Evolutionary conservation across 2,329 filamentous ascomycete genomes (phyloP).

Genomic region (Harringtonia aguacate): DNA sequence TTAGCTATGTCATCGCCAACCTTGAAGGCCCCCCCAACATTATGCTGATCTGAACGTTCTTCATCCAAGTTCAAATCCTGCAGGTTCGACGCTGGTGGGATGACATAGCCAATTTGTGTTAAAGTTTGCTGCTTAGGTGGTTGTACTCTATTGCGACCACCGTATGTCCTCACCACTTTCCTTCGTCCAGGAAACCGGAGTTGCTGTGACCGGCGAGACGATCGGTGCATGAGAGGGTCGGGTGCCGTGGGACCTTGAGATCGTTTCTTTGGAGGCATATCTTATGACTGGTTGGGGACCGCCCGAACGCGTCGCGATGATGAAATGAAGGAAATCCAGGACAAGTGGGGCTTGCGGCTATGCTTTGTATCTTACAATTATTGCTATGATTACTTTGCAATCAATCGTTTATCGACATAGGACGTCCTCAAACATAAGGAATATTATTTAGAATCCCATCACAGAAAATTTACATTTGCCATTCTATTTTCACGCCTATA

Average conservation of each 20-base stretch:
- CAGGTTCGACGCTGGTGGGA: conserved; percentile 1
- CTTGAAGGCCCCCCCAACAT: conserved; percentile 5
- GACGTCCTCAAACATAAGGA: neutral
- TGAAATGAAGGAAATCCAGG: neutral
- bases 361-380: too few species aligned
- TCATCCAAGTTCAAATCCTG: conserved; percentile 5
- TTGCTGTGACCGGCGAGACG: conserved; percentile 16
- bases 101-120: conserved; percentile 22
- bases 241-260: too few species aligned
- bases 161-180: conserved; percentile 18
- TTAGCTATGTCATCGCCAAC: too few species aligned
- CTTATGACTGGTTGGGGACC: too few species aligned
- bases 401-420: too few species aligned
- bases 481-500: neutral
- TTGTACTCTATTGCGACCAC: conserved; percentile 4
- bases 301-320: too few species aligned
- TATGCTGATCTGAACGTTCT: conserved; percentile 4
- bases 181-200: conserved; percentile 18
- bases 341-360: neutral
- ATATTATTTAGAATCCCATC: neutral
- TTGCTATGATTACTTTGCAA: too few species aligned
- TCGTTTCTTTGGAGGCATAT: too few species aligned
- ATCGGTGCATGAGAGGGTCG: conserved; percentile 15
- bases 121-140: conserved; percentile 20
- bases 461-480: neutral